Evolutionary conservation across 164 flowering plant species (phyloP).

Genomic region (Warburgia ugandensis): DNA sequence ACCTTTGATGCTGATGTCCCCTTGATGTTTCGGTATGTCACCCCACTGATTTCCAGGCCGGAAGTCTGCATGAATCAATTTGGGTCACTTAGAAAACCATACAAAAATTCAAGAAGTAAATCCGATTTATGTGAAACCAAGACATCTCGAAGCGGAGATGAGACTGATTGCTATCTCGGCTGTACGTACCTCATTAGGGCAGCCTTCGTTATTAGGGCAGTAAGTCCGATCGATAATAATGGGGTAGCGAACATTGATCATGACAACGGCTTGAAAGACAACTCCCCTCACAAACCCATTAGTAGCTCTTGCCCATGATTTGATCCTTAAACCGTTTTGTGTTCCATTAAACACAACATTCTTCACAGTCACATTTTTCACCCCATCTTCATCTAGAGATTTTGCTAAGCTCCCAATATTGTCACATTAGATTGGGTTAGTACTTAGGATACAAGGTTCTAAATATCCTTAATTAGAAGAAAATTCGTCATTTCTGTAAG

Average conservation of each 20-base stretch:
- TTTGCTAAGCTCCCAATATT: constrained; percentile 75
- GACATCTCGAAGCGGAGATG: neutral
- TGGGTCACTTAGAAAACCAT: neutral
- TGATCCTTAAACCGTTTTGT: constrained; percentile 62
- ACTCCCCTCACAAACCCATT: constrained; percentile 47
- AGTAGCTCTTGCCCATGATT: constrained; percentile 71
- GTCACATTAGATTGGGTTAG: constrained; percentile 2
- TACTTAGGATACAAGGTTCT: neutral
- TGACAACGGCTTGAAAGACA: constrained; percentile 33
- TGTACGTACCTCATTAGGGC: constrained; percentile 51
- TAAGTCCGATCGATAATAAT: constrained; percentile 67
- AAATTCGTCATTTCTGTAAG: too few relatives aligned
- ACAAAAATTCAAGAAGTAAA: too few relatives aligned
- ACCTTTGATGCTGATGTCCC: constrained; percentile 51
- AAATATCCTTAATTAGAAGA: too few relatives aligned
- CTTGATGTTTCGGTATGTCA: constrained; percentile 30
- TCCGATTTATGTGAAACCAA: neutral
- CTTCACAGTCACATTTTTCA: constrained; percentile 60
- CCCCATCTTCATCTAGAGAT: constrained; percentile 45
- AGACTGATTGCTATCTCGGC: neutral
- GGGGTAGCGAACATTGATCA: constrained; percentile 50
- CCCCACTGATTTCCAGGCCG: constrained; percentile 33
- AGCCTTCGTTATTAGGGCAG: constrained; percentile 41
- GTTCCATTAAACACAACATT: constrained; percentile 35
- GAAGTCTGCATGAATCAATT: constrained; percentile 20